Conservation (phyloP, 148 eudicot species). For the Heliamphora exappendiculata region DNA sequence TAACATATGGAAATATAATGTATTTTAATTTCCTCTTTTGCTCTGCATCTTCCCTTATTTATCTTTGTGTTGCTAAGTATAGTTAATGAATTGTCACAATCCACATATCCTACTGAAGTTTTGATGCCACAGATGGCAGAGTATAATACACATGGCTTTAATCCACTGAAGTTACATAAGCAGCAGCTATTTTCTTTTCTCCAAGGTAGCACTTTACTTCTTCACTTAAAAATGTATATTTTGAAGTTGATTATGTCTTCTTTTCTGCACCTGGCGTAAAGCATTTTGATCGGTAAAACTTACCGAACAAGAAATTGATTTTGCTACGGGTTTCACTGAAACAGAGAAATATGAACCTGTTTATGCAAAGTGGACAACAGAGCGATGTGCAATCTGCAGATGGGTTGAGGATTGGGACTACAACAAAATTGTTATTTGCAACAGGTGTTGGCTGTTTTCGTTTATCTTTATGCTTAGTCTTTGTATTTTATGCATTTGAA, state of each 20-base stretch:
- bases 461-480: neutral
- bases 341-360: slow-evolving; percentile 75
- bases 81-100: neutral
- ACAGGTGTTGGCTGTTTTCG: slow-evolving; percentile 43
- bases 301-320: neutral
- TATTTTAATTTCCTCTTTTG: neutral
- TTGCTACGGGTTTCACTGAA: slow-evolving; percentile 12
- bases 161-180: slow-evolving; percentile 42
- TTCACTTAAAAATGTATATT: neutral
- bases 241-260: neutral
- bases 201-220: slow-evolving; percentile 37
- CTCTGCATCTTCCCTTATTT: neutral
- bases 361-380: slow-evolving; percentile 80
- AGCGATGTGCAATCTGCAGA: slow-evolving; percentile 92
- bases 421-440: slow-evolving; percentile 87
- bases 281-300: neutral
- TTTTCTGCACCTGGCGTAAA: neutral
- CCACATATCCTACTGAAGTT: neutral
- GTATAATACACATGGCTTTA: slow-evolving; percentile 30
- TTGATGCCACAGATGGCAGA: slow-evolving; percentile 49
- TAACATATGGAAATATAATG: neutral
- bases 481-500: neutral
- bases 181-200: slow-evolving; percentile 54
- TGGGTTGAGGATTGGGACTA: slow-evolving; percentile 95
- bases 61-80: neutral